Evolutionary conservation across 1,139 yeast genomes (phyloP), one percentile per base, ranked within the genome.

Genomic region (Magnusiomyces suaveolens): DNA sequence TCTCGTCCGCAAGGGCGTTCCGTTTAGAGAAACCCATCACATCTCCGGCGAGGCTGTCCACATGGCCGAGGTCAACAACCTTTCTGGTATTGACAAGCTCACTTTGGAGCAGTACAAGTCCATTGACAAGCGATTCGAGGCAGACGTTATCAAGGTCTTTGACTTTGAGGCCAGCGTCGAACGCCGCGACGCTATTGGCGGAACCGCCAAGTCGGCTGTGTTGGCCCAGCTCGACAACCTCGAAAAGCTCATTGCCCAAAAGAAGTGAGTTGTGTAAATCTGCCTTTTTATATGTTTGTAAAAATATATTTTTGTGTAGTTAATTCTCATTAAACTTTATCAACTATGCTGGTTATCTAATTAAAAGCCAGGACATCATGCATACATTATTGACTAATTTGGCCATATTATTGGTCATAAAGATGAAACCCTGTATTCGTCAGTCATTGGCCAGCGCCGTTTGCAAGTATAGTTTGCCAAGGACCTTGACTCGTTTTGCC

Each of bases 1-100:
- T 72, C 78, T 92, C 63, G 99, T 92, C 55, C 83, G 97, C 75
- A 89, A 85, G 71, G 98, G 98, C 55, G 98, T 92, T 60, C 98
- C 98, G 56, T 92, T 92, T 75, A 87, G 99, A 76, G 97, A 92
- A 74, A 92, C 98, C 1, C 99, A 92, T 71, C 97, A 92, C 70
- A 90, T 92, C 59, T 88, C 97, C 3, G 99, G 99, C 55, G 96
- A 88, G 69, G 92, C 97, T 73, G 99, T 92, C 52, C 83, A 95
- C 62, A 70, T 74, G 53, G 97, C 98, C 4, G 99, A 92, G 73
- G 88, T 80, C 59, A 73, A 76, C 60, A 78, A 78, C 41, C 74
- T 88, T 51, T 74, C 84, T 3, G 97, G 97, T 47, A 92, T 74
- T 87, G 95, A 74, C 70, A 73, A 89, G 69, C 76, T 92, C 64